Evolutionary conservation across 192 early-diverging fungal species (phyloP).

Genomic region (Backusella macrospora): DNA sequence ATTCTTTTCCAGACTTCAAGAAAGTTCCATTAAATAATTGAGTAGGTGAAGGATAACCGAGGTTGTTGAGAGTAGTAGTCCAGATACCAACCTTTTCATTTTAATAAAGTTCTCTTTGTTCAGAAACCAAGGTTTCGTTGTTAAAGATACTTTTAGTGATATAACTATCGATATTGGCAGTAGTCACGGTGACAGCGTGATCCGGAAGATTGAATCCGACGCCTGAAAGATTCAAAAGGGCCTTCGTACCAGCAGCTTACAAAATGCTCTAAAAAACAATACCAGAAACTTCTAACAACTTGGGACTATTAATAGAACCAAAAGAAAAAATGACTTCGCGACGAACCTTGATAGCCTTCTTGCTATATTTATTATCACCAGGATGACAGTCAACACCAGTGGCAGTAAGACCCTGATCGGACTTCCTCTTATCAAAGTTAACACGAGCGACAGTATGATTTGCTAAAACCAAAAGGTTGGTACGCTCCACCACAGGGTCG

Average conservation of each 20-base stretch:
- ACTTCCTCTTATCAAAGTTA: background rate
- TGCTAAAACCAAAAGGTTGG: background rate
- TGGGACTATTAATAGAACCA: slow-evolving; percentile 36
- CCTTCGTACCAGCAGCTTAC: background rate
- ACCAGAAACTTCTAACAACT: slow-evolving; percentile 19
- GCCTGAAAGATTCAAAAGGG: slow-evolving; percentile 34
- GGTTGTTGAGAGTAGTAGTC: background rate
- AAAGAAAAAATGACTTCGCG: slow-evolving; percentile 38
- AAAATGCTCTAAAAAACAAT: background rate
- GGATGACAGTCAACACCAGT: slow-evolving; percentile 1
- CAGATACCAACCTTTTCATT: background rate
- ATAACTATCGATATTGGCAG: background rate
- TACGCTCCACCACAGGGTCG: background rate
- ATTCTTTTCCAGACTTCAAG: background rate
- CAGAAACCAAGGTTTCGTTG: background rate
- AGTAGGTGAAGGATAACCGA: background rate
- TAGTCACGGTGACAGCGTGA: background rate
- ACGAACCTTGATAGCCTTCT: slow-evolving; percentile 27
- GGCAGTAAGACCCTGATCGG: slow-evolving; percentile 6
- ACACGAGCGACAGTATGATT: slow-evolving; percentile 5
- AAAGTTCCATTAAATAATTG: background rate
- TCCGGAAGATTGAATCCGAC: slow-evolving; percentile 24
- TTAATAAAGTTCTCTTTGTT: background rate
- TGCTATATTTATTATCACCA: background rate
- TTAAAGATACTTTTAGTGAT: background rate